Percentiles rank a stretch among this genome's conserved stretches.
Evolutionary conservation across 176 grass and related monocot species (phyloP).

Genomic region (Microstegium vimineum): DNA sequence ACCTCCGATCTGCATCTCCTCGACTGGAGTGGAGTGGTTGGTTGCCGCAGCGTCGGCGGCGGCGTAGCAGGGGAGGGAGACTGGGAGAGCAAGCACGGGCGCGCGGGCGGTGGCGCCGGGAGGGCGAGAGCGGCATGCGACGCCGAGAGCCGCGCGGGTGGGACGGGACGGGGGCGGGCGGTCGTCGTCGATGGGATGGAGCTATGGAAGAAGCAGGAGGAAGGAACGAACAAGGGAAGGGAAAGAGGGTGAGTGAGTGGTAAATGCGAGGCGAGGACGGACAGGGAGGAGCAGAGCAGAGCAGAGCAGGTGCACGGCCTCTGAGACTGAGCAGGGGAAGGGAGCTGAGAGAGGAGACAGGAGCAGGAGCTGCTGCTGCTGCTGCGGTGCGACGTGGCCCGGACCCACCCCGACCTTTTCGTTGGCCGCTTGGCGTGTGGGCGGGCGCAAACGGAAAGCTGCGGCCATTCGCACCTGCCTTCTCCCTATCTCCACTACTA

Average conservation of each 20-base stretch:
- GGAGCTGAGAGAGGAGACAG: not conserved
- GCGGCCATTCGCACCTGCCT: not conserved
- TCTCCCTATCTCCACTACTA: not conserved
- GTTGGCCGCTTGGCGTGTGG: slow-evolving; percentile 5
- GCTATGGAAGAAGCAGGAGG: not conserved
- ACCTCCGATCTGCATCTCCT: slow-evolving; percentile 15
- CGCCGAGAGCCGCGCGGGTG: not conserved
- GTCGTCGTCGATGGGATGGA: too few species aligned
- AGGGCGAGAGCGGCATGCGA: not conserved
- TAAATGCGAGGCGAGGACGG: slow-evolving; percentile 22
- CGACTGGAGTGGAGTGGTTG: not conserved
- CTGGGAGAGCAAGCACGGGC: rapidly evolving
- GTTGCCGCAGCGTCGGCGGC: not conserved
- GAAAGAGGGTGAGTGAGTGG: not conserved
- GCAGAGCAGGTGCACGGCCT: not conserved
- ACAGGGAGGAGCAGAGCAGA: not conserved
- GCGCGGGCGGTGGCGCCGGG: too few species aligned
- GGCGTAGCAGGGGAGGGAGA: not conserved
- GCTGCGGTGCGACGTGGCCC: too few species aligned
- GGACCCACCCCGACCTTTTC: too few species aligned
- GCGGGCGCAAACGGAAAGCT: slow-evolving; percentile 33
- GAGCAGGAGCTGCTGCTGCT: too few species aligned
- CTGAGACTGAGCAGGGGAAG: too few species aligned
- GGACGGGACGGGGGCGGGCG: too few species aligned
- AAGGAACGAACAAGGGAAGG: too few species aligned